Conservation (phyloP, 176 grass and related monocot species). For the Carex scoparia region DNA sequence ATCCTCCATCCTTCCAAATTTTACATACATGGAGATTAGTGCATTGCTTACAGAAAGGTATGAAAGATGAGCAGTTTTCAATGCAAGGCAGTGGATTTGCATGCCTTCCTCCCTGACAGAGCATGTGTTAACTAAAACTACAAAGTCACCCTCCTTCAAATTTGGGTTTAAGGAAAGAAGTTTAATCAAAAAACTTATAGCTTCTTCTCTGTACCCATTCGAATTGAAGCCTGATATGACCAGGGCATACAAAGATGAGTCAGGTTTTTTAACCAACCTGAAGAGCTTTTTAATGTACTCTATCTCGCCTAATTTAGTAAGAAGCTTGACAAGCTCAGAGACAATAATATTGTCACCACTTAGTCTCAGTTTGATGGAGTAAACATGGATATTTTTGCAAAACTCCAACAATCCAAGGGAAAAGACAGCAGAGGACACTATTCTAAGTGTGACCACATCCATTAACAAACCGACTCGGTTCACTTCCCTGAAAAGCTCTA, state of each 20-base stretch:
- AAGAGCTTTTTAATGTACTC: constrained; percentile 63
- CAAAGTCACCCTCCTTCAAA: constrained; percentile 73
- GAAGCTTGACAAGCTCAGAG: constrained; percentile 67
- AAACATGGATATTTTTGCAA: constrained; percentile 62
- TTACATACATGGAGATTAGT: constrained; percentile 72
- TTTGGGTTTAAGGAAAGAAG: constrained; percentile 48
- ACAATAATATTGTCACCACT: constrained; percentile 64
- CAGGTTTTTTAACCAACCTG: constrained; percentile 45
- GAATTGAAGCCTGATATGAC: constrained; percentile 63
- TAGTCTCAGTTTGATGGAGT: constrained; percentile 66
- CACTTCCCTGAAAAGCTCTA: constrained; percentile 54
- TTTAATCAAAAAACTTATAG: constrained; percentile 48
- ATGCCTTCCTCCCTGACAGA: constrained; percentile 50
- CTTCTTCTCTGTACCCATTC: constrained; percentile 52
- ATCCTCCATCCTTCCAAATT: constrained; percentile 43
- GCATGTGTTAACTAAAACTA: constrained; percentile 59
- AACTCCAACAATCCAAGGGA: constrained; percentile 55
- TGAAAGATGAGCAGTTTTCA: constrained; percentile 60
- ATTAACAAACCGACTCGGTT: constrained; percentile 64
- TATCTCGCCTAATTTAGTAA: constrained; percentile 47
- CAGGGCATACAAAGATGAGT: constrained; percentile 56
- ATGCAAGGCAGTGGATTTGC: constrained; percentile 56
- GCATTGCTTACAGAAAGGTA: constrained; percentile 63
- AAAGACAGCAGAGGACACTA: constrained; percentile 42
- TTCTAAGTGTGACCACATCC: constrained; percentile 70